phyloP scores from a whole-genome alignment of 257 asterid species.

The Fraxinus anomala region DNA sequence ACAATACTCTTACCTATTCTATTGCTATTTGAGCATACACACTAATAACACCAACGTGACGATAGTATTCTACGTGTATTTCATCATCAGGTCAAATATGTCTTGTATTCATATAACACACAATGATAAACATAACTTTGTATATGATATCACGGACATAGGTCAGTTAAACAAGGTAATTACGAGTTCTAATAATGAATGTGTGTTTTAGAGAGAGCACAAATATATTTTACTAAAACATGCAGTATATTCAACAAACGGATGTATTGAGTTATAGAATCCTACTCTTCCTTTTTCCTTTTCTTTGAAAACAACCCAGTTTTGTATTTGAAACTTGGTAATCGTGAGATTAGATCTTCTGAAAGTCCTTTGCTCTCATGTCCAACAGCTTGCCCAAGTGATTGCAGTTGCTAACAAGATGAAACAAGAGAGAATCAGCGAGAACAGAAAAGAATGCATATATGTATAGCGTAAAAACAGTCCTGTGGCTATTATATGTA shows the following conservation, averaged over 20 bases:
- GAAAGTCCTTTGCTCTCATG: conserved; percentile 78
- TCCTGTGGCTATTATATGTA: not conserved
- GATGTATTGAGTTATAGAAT: not conserved
- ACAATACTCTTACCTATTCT: not conserved
- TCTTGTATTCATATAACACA: not conserved
- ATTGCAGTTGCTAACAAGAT: conserved; percentile 62
- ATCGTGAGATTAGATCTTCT: conserved; percentile 61
- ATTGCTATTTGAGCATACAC: not conserved
- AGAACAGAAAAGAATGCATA: not conserved
- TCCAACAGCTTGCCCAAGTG: conserved; percentile 82
- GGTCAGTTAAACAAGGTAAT: not conserved
- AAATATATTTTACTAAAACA: not conserved
- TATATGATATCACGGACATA: not conserved
- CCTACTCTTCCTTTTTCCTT: conserved; percentile 36
- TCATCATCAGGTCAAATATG: not conserved
- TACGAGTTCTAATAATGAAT: not conserved
- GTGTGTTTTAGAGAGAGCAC: not conserved
- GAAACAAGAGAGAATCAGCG: not conserved
- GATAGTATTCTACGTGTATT: not conserved
- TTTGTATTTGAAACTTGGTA: conserved; percentile 77
- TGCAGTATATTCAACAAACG: not conserved
- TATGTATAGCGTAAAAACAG: not conserved
- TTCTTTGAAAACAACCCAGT: conserved; percentile 53
- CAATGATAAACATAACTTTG: not conserved
- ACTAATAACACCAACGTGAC: not conserved